Evolutionary conservation across 2,329 filamentous ascomycete species (phyloP).

Genomic region (Fusarium sp.): DNA sequence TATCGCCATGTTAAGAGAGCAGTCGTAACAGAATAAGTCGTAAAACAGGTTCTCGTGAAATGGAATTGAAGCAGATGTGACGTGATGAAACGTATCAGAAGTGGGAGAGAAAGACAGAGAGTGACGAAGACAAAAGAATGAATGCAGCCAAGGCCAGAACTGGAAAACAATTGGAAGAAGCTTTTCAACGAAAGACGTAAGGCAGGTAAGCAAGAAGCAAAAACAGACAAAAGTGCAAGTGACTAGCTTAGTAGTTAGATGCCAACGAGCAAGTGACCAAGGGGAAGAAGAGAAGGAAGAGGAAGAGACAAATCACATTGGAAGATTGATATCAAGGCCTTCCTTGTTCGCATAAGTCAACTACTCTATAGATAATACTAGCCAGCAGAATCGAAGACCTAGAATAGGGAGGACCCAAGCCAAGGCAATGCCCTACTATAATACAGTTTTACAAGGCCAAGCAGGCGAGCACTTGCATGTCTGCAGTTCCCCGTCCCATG

Average conservation of each 20-base stretch:
- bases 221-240: constrained; percentile 13
- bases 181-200: constrained; percentile 20
- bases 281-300: background rate
- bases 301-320: constrained; percentile 26
- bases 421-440: background rate
- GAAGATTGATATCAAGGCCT: constrained; percentile 28
- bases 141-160: constrained; percentile 36
- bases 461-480: constrained; percentile 8
- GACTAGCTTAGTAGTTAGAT: background rate
- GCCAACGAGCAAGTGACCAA: background rate
- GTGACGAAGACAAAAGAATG: constrained; percentile 24
- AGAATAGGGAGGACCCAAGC: background rate
- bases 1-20: constrained; percentile 18
- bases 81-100: constrained; percentile 1
- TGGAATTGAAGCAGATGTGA: constrained; percentile 7
- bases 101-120: constrained; percentile 6
- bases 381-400: background rate
- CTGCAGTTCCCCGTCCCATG: constrained; percentile 32
- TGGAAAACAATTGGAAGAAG: constrained; percentile 21
- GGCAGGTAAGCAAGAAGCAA: constrained; percentile 30
- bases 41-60: background rate
- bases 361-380: background rate
- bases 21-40: background rate
- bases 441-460: background rate
- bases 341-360: constrained; percentile 33